Evolutionary conservation across 2,329 filamentous ascomycete genomes (phyloP), one percentile per base, ranked within the genome.

Genomic region (Aspergillus sp.): DNA sequence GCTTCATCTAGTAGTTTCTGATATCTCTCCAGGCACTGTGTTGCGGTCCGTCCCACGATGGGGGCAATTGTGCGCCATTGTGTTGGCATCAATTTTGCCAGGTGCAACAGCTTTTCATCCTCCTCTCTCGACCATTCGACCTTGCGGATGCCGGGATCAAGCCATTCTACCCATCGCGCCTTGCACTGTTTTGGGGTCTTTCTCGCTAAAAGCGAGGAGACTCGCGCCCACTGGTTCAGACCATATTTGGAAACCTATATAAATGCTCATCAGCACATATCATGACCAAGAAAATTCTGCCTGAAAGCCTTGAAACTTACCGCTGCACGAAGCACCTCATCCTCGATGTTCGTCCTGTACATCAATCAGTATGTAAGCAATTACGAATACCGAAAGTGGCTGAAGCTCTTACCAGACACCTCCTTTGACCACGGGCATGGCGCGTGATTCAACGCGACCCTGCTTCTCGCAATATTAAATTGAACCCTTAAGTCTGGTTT

Each of bases 171-270:
- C 93, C 93, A 98, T 73, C 93, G 81, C 48, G 93, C 91, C 74
- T 98, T 98, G 82, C 93, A 98, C 74, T 98, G 93, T 74, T 98
- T 98, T 40, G 93, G 85, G 29, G 93, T 97, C 71, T 98, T 98
- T 62, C 94, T 88, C 65, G 91, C 91, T 54, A 98, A 84, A 53
- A 98, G 81, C 46, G 93, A 97, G 44, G 93, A 96, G 52, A 97
- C 93, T 69, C 93, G 91, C 64, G 93, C 91, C 93, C 93, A 98
- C 72, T 98, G 93, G 64, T 95, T 93, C 49, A 95, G 78, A 39
- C 90, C 90, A 76, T 95, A 95, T 68, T 95, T 95, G 57, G 88
- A 93, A 52, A 95, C 65, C 64, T 67, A 39, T 37, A n/a, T 4
- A 35, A 30, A 26, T 42, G 5, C 30, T 40, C 11, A 2, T 40